These are phyloP conservation scores for Pichia sp. DNA, from an alignment of 1,139 yeast genomes.

Conservation along the genomic window DNA sequence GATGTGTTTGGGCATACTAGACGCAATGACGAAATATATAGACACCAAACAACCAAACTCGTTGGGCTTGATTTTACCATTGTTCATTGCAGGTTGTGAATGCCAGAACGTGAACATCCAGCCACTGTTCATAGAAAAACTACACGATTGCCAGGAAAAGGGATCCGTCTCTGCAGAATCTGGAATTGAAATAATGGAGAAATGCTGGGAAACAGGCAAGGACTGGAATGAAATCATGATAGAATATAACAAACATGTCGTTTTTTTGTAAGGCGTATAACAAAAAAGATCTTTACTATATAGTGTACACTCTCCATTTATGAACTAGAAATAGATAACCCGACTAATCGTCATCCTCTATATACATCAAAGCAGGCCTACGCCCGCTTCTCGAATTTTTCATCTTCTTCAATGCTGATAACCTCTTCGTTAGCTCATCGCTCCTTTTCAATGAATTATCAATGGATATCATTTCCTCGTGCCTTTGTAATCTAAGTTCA, in stretches of 20 bases:
- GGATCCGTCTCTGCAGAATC: slow-evolving; percentile 50
- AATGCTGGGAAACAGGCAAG: slow-evolving; percentile 55
- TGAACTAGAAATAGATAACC: background rate
- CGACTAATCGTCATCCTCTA: slow-evolving; percentile 22
- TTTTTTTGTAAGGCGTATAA: slow-evolving; percentile 41
- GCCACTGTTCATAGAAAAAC: slow-evolving; percentile 38
- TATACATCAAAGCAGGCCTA: slow-evolving; percentile 23
- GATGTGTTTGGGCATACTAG: slow-evolving; percentile 42
- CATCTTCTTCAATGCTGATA: slow-evolving; percentile 25
- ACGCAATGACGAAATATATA: slow-evolving; percentile 37
- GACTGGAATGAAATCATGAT: slow-evolving; percentile 55
- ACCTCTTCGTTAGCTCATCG: slow-evolving; percentile 26
- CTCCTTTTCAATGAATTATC: slow-evolving; percentile 29
- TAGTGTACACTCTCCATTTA: background rate
- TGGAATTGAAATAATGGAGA: slow-evolving; percentile 47
- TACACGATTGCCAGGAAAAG: slow-evolving; percentile 37
- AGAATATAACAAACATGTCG: slow-evolving; percentile 44
- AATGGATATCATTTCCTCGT: slow-evolving; percentile 30
- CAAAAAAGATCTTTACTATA: background rate
- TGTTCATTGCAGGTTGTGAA: slow-evolving; percentile 62
- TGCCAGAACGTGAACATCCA: slow-evolving; percentile 38
- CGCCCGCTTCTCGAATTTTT: slow-evolving; percentile 19
- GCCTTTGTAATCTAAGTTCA: slow-evolving; percentile 28
- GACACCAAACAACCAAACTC: slow-evolving; percentile 50
- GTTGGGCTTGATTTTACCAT: slow-evolving; percentile 51